Evolutionary conservation across 495 filamentous ascomycete species (phyloP).

Genomic region (Choiromyces venosus): DNA sequence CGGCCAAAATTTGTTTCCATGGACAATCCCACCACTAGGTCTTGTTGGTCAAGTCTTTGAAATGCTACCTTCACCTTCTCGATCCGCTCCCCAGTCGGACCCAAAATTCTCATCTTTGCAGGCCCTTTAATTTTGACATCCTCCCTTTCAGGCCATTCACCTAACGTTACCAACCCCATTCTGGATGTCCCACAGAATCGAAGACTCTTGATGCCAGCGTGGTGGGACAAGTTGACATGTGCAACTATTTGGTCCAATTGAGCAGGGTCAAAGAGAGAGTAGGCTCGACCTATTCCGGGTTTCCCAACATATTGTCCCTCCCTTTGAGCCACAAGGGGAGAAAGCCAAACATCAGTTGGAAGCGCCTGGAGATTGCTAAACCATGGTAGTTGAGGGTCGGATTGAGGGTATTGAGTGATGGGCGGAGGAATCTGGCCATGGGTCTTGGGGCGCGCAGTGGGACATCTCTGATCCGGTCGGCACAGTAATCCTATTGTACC

Average conservation of each 20-base stretch:
- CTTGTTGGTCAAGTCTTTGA: conserved; percentile 27
- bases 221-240: conserved; percentile 18
- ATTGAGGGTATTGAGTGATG: conserved; percentile 18
- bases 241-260: conserved; percentile 35
- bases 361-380: conserved; percentile 26
- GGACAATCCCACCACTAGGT: conserved; percentile 32
- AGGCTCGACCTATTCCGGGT: conserved; percentile 25
- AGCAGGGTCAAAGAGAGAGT: conserved; percentile 34
- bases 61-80: conserved; percentile 28
- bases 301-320: conserved; percentile 14
- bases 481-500: conserved; percentile 23
- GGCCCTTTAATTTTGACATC: conserved; percentile 24
- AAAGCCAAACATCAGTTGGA: conserved; percentile 6
- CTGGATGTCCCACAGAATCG: conserved; percentile 34
- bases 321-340: conserved; percentile 25
- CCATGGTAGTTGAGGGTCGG: conserved; percentile 28
- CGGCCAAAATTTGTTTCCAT: conserved; percentile 33
- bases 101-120: conserved; percentile 37
- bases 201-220: conserved; percentile 28
- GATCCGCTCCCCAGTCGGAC: conserved; percentile 36
- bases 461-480: not conserved
- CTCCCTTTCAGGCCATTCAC: conserved; percentile 37
- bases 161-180: conserved; percentile 38
- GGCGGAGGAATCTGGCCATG: conserved; percentile 2
- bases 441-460: not conserved